phyloP scores from a whole-genome alignment of 768 basidiomycete genomes.

The Suillus subalutaceus region DNA sequence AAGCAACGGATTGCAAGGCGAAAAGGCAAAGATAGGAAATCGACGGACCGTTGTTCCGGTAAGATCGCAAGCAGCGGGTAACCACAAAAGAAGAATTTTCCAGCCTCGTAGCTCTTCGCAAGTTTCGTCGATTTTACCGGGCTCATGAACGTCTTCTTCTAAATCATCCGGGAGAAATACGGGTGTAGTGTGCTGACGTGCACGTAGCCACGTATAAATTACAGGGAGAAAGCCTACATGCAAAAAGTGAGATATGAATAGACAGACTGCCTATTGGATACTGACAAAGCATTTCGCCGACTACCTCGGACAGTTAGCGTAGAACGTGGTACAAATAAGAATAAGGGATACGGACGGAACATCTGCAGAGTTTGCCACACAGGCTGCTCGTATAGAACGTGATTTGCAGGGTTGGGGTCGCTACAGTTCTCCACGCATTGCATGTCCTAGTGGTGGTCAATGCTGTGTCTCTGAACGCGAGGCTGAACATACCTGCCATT shows the following conservation, averaged over 20 bases:
- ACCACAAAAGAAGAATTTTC: constrained; percentile 79
- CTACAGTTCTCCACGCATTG: constrained; percentile 96
- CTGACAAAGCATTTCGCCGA: constrained; percentile 94
- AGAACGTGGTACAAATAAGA: constrained; percentile 11
- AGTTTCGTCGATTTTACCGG: constrained; percentile 34
- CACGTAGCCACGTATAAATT: constrained; percentile 65
- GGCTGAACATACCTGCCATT: constrained; percentile 66
- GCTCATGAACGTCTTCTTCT: constrained; percentile 43
- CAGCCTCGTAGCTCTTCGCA: constrained; percentile 61
- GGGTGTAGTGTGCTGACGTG: constrained; percentile 47
- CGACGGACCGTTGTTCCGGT: constrained; percentile 83
- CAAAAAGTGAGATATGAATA: constrained; percentile 16
- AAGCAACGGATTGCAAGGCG: too few relatives aligned
- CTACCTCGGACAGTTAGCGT: constrained; percentile 50
- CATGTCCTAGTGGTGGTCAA: constrained; percentile 68
- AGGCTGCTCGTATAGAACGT: constrained; percentile 89
- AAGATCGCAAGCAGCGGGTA: constrained; percentile 88
- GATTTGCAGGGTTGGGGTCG: constrained; percentile 58
- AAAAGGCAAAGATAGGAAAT: constrained; percentile 9
- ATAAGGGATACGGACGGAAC: constrained; percentile 64
- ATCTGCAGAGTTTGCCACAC: constrained; percentile 92
- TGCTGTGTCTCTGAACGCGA: constrained; percentile 8
- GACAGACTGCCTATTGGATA: constrained; percentile 12
- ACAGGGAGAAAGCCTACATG: constrained; percentile 81
- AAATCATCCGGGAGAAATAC: constrained; percentile 59